Conservation (phyloP, 1,139 yeast species). For the Meyerozyma athensensis region DNA sequence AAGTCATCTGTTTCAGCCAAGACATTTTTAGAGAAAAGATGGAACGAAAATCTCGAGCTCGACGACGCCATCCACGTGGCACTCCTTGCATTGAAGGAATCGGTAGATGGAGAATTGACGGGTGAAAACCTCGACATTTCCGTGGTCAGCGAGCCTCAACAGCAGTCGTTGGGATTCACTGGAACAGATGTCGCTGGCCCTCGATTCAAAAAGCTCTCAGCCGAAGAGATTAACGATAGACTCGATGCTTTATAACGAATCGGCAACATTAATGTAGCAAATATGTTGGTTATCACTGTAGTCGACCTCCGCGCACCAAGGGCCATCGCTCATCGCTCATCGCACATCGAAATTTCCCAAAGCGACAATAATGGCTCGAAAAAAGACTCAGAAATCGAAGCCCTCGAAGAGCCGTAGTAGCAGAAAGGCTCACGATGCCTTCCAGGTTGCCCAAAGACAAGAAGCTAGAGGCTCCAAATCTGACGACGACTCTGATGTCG, state of each 20-base stretch:
- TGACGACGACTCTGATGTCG: constrained; percentile 16
- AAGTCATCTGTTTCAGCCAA: constrained; percentile 92
- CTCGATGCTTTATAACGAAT: constrained; percentile 69
- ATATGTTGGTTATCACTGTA: neutral
- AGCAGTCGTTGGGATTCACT: constrained; percentile 73
- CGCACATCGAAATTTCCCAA: neutral
- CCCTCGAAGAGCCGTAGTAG: constrained; percentile 26
- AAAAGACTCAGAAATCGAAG: constrained; percentile 17
- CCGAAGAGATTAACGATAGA: constrained; percentile 94
- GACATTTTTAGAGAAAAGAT: constrained; percentile 94
- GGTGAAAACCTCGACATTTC: constrained; percentile 96
- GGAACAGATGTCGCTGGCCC: constrained; percentile 87
- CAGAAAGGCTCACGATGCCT: constrained; percentile 41
- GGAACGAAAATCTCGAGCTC: constrained; percentile 94
- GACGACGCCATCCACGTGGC: constrained; percentile 99
- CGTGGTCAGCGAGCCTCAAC: constrained; percentile 79
- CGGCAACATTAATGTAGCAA: constrained; percentile 1
- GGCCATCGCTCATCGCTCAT: constrained; percentile 1
- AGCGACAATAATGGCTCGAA: constrained; percentile 15
- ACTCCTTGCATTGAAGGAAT: constrained; percentile 85
- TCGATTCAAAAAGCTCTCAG: constrained; percentile 73
- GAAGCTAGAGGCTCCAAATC: constrained; percentile 23
- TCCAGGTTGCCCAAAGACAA: constrained; percentile 40
- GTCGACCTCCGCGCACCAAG: constrained; percentile 2
- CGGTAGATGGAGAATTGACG: constrained; percentile 96